A percentile compares a stretch with the other conserved stretches of the same genome.
phyloP scores from a whole-genome alignment of 495 filamentous ascomycete species.

The Collariella sp. region DNA sequence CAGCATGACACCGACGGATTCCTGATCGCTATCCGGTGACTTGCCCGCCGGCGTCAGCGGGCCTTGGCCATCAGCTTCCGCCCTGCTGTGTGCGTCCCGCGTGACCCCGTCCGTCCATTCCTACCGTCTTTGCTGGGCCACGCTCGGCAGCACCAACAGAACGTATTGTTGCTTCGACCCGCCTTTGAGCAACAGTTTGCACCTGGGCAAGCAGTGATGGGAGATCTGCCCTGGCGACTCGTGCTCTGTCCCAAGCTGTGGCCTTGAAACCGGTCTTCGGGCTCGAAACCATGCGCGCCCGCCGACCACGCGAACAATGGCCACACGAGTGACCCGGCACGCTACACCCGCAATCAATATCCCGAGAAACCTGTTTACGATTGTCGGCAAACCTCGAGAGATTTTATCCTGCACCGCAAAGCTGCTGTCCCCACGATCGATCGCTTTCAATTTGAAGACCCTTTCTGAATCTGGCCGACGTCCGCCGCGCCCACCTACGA shows the following conservation, averaged over 20 bases:
- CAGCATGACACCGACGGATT: conserved; percentile 11
- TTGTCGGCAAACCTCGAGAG: neutral
- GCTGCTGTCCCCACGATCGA: conserved; percentile 12
- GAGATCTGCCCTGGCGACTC: conserved; percentile 11
- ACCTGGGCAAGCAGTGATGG: neutral
- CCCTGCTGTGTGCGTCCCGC: conserved; percentile 3
- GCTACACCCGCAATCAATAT: neutral
- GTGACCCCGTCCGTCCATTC: conserved; percentile 9
- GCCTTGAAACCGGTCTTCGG: conserved; percentile 17
- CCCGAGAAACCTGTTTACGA: conserved; percentile 3
- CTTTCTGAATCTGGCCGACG: conserved; percentile 11
- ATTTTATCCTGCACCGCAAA: conserved; percentile 23
- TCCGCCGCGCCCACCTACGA: neutral
- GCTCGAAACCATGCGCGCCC: conserved; percentile 16
- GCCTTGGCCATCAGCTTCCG: conserved; percentile 6
- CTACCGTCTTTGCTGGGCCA: neutral
- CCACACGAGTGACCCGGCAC: conserved; percentile 2
- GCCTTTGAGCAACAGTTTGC: neutral
- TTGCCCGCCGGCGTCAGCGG: conserved; percentile 8
- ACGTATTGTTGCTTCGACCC: neutral
- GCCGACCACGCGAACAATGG: conserved; percentile 8
- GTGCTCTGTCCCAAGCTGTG: conserved; percentile 11
- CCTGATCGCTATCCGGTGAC: conserved; percentile 20
- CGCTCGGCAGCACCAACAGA: conserved; percentile 3
- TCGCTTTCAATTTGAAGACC: conserved; percentile 2